Evolutionary conservation across 768 basidiomycete genomes (phyloP).

Genomic region (Leucocoprinus leucothites): DNA sequence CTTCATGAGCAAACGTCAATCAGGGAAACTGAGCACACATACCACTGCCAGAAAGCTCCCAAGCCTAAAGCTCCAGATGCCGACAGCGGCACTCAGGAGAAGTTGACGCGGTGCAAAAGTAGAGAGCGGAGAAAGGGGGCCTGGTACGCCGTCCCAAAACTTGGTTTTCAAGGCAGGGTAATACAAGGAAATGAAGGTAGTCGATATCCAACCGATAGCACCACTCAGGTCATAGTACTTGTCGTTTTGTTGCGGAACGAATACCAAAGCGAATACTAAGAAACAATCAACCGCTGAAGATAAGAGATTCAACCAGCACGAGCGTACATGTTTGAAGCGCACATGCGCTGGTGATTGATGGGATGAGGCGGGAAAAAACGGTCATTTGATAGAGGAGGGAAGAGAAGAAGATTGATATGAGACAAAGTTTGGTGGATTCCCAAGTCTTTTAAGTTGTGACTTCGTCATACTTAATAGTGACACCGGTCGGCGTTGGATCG

Average conservation of each 20-base stretch:
- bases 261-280: conserved; percentile 52
- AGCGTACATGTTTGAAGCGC: conserved; percentile 45
- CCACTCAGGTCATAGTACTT: conserved; percentile 68
- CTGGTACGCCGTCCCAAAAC: conserved; percentile 37
- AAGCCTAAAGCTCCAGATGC: conserved; percentile 60
- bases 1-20: background rate
- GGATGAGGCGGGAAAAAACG: conserved; percentile 52
- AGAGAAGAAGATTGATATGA: background rate
- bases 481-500: background rate
- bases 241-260: conserved; percentile 64
- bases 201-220: conserved; percentile 61
- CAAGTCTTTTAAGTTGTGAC: too few species aligned
- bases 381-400: conserved; percentile 29
- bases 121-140: conserved; percentile 37
- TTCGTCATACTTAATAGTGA: background rate
- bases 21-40: background rate
- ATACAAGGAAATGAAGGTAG: conserved; percentile 59
- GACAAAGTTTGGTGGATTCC: background rate
- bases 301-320: background rate
- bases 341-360: conserved; percentile 45
- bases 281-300: background rate
- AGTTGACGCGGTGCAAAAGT: conserved; percentile 61
- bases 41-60: conserved; percentile 58
- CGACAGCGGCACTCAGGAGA: conserved; percentile 51
- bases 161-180: conserved; percentile 53